phyloP scores from a whole-genome alignment of 768 basidiomycete genomes.

The Butyriboletus loyo region DNA sequence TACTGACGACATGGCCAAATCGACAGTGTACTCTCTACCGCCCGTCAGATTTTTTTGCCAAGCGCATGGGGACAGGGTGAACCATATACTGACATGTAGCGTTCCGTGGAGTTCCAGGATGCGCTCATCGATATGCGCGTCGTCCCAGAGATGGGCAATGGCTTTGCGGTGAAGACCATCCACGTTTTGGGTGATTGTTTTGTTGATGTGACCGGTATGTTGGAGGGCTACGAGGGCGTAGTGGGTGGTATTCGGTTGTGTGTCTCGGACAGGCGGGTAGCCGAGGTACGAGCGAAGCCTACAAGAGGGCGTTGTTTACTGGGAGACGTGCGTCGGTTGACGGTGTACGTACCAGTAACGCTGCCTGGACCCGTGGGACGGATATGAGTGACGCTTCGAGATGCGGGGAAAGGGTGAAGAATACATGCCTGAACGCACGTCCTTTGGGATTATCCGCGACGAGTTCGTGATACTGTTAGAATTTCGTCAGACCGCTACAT shows the following conservation, averaged over 20 bases:
- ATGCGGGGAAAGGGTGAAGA: neutral
- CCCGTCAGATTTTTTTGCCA: conserved; percentile 8
- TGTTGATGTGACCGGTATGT: conserved; percentile 54
- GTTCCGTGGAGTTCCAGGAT: conserved; percentile 90
- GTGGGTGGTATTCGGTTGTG: conserved; percentile 87
- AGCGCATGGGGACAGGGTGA: neutral
- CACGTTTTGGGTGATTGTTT: conserved; percentile 87
- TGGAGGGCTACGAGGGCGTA: conserved; percentile 83
- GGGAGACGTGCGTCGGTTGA: neutral
- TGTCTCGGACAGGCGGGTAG: conserved; percentile 82
- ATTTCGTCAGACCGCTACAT: conserved; percentile 9
- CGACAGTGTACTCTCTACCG: conserved; percentile 70
- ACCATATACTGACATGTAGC: conserved; percentile 55
- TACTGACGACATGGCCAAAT: conserved; percentile 63
- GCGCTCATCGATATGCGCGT: conserved; percentile 32
- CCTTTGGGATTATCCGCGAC: conserved; percentile 70
- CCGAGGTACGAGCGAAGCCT: conserved; percentile 76
- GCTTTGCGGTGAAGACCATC: conserved; percentile 92
- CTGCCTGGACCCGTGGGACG: conserved; percentile 46
- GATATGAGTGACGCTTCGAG: conserved; percentile 7
- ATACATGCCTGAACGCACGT: conserved; percentile 61
- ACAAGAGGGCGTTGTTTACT: neutral
- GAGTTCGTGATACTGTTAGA: conserved; percentile 69
- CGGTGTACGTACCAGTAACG: conserved; percentile 66
- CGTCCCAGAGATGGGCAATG: conserved; percentile 43